Evolutionary conservation across 139 green algal genomes (phyloP).

Genomic region (Closterium sp.): DNA sequence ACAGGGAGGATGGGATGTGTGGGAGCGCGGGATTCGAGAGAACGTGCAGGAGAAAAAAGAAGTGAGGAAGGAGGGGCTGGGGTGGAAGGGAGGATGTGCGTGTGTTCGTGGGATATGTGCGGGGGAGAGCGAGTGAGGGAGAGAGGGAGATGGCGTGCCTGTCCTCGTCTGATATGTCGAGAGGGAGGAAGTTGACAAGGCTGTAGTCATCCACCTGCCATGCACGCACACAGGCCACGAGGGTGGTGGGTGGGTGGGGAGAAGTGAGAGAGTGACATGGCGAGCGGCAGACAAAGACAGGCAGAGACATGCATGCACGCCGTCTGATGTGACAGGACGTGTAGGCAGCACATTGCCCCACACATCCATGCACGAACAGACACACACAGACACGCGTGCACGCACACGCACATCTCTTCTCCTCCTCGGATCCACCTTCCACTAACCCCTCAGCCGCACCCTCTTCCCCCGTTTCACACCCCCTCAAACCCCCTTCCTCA

Average conservation of each 20-base stretch:
- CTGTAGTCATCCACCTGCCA: constrained; percentile 56
- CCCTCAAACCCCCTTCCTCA: background rate
- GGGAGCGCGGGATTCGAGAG: background rate
- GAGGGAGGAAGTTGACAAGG: constrained; percentile 55
- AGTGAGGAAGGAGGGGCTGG: background rate
- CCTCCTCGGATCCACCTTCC: background rate
- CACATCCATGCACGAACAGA: too few species aligned
- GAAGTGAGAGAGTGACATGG: background rate
- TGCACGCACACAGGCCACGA: constrained; percentile 8
- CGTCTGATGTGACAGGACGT: background rate
- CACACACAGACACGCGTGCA: too few species aligned
- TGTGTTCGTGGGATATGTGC: background rate
- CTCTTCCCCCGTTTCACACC: background rate
- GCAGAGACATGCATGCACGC: background rate
- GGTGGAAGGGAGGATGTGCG: background rate
- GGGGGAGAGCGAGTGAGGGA: background rate
- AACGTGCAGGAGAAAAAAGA: background rate
- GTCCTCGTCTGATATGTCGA: constrained; percentile 54
- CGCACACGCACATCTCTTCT: background rate
- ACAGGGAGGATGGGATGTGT: background rate
- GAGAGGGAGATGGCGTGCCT: constrained; percentile 27
- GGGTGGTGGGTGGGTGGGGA: background rate
- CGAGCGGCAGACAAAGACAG: background rate
- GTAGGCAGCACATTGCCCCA: background rate
- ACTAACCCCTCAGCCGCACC: background rate